A percentile compares a stretch with the other conserved stretches of the same genome.
These are phyloP conservation scores for Ormosia emarginata DNA, from an alignment of 306 rosid species.

Conservation along the genomic window DNA sequence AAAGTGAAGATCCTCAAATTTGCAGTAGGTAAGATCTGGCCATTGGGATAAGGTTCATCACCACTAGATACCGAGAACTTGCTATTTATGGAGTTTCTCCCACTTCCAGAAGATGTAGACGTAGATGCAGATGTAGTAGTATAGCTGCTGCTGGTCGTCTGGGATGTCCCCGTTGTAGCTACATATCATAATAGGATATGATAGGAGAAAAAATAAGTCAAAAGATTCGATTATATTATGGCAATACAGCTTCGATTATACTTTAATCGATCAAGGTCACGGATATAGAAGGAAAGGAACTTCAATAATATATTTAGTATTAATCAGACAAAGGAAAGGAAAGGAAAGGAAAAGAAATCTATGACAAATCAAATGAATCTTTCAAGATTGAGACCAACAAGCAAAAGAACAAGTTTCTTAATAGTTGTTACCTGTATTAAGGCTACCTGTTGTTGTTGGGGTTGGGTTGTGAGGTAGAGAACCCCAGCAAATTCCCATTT, in stretches of 20 bases:
- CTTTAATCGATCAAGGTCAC: background rate
- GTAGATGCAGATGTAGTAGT: background rate
- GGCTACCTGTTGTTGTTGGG: slow-evolving; percentile 43
- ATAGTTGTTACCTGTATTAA: slow-evolving; percentile 42
- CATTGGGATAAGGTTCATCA: slow-evolving; percentile 44
- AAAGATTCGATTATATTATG: background rate
- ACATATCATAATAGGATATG: background rate
- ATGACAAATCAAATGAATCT: background rate
- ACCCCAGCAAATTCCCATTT: slow-evolving; percentile 90
- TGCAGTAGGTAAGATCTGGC: slow-evolving; percentile 73
- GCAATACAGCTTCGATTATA: background rate
- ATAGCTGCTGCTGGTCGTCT: slow-evolving; percentile 45
- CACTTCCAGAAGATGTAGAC: slow-evolving; percentile 45
- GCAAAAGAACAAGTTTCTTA: background rate
- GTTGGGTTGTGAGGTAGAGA: slow-evolving; percentile 37
- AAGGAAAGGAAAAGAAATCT: background rate
- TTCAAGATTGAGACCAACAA: background rate
- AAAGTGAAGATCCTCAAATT: slow-evolving; percentile 68
- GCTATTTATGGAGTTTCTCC: slow-evolving; percentile 49
- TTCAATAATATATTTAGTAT: too few species aligned
- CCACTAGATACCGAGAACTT: slow-evolving; percentile 58
- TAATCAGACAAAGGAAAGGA: too few species aligned
- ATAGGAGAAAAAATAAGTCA: background rate
- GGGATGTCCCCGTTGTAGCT: slow-evolving; percentile 45
- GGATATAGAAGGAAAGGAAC: background rate